Conservation (phyloP, 1,139 yeast genomes). For the Lodderomyces metapsilosis region DNA sequence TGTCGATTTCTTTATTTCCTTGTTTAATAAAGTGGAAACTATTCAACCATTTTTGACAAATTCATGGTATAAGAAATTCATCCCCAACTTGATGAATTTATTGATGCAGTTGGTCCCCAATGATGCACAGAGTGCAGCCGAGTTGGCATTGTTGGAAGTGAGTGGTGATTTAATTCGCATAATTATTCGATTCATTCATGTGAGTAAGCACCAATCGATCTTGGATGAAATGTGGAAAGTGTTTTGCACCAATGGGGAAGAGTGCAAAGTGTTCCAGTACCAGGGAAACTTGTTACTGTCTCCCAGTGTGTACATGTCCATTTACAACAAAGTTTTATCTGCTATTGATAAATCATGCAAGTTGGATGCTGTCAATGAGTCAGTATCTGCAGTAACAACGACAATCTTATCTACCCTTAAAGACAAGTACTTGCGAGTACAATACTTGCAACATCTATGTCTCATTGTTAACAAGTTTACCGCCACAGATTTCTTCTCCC, state of each 20-base stretch:
- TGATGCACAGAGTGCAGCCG: slow-evolving; percentile 11
- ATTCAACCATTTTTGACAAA: slow-evolving; percentile 36
- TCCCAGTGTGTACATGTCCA: slow-evolving; percentile 42
- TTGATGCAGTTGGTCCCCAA: slow-evolving; percentile 13
- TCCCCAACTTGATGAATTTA: slow-evolving; percentile 29
- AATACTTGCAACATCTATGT: slow-evolving; percentile 59
- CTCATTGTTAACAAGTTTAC: slow-evolving; percentile 53
- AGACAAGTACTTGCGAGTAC: slow-evolving; percentile 43
- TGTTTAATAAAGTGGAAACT: slow-evolving; percentile 23
- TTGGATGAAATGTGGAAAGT: slow-evolving; percentile 16
- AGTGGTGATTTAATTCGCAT: slow-evolving; percentile 38
- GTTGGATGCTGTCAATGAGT: slow-evolving; percentile 15
- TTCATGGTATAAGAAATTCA: slow-evolving; percentile 40
- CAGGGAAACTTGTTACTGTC: slow-evolving; percentile 23
- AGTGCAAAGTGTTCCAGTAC: slow-evolving; percentile 10
- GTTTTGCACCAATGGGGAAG: slow-evolving; percentile 19
- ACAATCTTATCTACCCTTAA: slow-evolving; percentile 6
- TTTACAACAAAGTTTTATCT: slow-evolving; percentile 52
- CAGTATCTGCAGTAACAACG: slow-evolving; percentile 20
- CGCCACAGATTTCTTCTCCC: slow-evolving; percentile 3
- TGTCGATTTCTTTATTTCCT: slow-evolving; percentile 24
- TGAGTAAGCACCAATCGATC: slow-evolving; percentile 36
- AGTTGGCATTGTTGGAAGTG: slow-evolving; percentile 25
- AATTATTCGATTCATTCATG: slow-evolving; percentile 36
- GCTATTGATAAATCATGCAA: slow-evolving; percentile 42